Evolutionary conservation across 768 basidiomycete species (phyloP).

Genomic region (Boletus rubroflammeus): DNA sequence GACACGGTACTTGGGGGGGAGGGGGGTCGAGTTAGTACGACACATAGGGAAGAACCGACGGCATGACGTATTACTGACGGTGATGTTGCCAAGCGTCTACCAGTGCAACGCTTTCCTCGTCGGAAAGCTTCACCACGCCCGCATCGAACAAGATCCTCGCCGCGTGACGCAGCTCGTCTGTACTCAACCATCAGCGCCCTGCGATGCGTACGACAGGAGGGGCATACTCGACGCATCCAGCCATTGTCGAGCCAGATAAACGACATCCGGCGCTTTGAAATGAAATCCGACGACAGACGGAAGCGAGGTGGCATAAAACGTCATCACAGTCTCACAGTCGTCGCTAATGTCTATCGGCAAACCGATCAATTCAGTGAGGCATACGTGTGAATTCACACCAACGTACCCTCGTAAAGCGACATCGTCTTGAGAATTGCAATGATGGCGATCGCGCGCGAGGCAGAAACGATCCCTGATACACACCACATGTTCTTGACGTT

Average conservation of each 20-base stretch:
- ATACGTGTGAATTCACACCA: neutral
- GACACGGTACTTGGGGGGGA: constrained; percentile 48
- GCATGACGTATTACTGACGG: constrained; percentile 38
- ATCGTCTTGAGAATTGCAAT: constrained; percentile 65
- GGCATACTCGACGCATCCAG: constrained; percentile 67
- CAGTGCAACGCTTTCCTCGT: constrained; percentile 57
- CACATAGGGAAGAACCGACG: neutral
- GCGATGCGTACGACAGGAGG: neutral
- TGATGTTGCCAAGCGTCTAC: constrained; percentile 64
- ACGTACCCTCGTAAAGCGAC: constrained; percentile 66
- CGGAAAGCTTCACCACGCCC: constrained; percentile 59
- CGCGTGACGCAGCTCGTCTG: constrained; percentile 74
- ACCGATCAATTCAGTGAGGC: neutral
- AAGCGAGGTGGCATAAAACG: constrained; percentile 78
- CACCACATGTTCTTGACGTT: constrained; percentile 56
- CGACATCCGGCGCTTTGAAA: constrained; percentile 68
- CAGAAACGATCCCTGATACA: constrained; percentile 68
- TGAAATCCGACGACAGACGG: constrained; percentile 52
- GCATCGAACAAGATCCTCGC: constrained; percentile 78
- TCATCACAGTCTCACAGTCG: constrained; percentile 66
- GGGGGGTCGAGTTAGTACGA: constrained; percentile 7
- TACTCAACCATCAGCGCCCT: constrained; percentile 5
- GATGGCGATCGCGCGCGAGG: constrained; percentile 65
- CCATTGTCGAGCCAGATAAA: constrained; percentile 72
- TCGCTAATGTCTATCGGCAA: constrained; percentile 56